Evolutionary conservation across 2,329 filamentous ascomycete species (phyloP), one percentile per base, ranked within the genome.

Genomic region (Fusarium globosum): DNA sequence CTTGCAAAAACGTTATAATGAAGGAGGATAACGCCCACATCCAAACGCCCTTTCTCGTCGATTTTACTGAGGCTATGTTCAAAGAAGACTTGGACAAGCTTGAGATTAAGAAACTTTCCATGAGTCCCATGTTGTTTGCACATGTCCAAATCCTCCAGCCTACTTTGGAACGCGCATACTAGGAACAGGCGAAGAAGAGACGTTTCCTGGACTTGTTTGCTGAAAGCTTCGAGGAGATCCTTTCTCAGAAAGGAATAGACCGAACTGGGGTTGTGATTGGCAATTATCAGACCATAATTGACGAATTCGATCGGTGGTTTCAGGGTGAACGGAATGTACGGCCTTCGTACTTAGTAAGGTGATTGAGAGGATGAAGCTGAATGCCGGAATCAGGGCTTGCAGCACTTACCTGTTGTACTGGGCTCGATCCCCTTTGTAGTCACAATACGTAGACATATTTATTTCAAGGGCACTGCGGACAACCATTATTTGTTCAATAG

Each of bases 111-210:
- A 6, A 13, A 26, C 5, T 7, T 12, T 0, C 7, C 2, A 23
- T 3, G 21, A 21, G 1, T 8, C 26, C 6, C 15, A 23, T 33
- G 21, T 3, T 15, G 10, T 7, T 14, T n/a, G 15, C 10, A 11
- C 6, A 49, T 2, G 4, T 33, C 4, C 33, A 33, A 21, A 10
- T 8, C 6, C 20, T 12, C 7, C 12, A 12, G 21, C 30, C 20
- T 10, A 0, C 8, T 23, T 4, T 10, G 4, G 43, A 49, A 5
- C 11, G 20, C 4, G 20, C 16, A 18, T 59, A 42, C 11, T 36
- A 20, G 30, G 16, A 14, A 3, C 2, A 9, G 7, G 33, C 7
- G 4, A 28, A 7, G 10, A 2, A 2, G 12, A 2, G 21, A 3
- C 4, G n/a, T 9, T 38, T 38, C 18, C 20, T 20, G 16, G 26